Evolutionary conservation across 148 eudicot species (phyloP), one percentile per base, ranked within the genome.

Genomic region (Nepenthes mirabilis): DNA sequence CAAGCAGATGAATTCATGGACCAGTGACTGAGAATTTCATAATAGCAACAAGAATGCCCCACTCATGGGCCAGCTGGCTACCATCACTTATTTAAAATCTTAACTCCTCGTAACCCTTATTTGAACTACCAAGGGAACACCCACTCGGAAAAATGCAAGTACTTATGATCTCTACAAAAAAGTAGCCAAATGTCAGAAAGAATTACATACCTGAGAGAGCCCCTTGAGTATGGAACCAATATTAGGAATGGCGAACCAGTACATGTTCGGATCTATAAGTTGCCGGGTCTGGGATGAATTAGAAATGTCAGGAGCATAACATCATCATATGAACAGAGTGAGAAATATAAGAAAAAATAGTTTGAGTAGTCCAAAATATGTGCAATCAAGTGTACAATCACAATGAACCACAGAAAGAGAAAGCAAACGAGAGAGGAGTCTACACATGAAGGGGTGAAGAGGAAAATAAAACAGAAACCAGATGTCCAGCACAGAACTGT

Each of bases 221-320:
- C 91, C 89, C 75, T 93, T 93, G 69, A 93, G 95, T 60, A 93
- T 68, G 36, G 86, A 84, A 45, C 99, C 91, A 49, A 86, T 71
- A 69, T 75, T 83, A 57, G 99, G 99, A 68, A 93, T 89, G 33
- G 96, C 79, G 78, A 93, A 83, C 99, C 99, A 93, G 68, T 93
- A 93, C 81, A 86, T 76, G 71, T 74, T 68, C 60, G 84, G 83
- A 76, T 89, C 99, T 60, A 93, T 78, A 65, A 93, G 96, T 75
- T 93, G 96, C 14, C 99, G 96, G 54, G 84, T 86, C 99, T 93
- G 64, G 62, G 69, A 72, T 59, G 36, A 63, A 43, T 2, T 33
- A 51, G 35, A 9, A 64, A 48, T 14, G 55, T 48, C 11, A 62
- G 47, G 59, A 47, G 57, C 51, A 45, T 52, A 6, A 65, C 32